Evolutionary conservation across 768 basidiomycete genomes (phyloP), one percentile per base, ranked within the genome.

Genomic region (Termitomyces sp.): DNA sequence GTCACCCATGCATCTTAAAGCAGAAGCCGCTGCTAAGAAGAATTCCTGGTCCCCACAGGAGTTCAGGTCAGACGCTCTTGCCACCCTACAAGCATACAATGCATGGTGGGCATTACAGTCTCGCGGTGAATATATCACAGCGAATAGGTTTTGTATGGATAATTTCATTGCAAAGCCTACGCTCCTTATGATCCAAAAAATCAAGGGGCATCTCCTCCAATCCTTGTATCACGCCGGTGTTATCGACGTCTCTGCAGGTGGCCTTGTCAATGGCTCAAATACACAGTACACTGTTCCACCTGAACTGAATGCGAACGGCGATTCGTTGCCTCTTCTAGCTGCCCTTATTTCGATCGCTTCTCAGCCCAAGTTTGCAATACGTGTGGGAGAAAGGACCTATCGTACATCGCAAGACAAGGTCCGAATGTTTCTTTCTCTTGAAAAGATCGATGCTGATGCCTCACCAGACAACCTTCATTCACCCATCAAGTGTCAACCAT

Each of bases 151-250:
- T 72, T 89, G 87, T 70, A 66, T 73, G 40, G 87, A 93, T 35
- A 97, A 96, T 69, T 97, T 96, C 78, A 77, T 97, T 53, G 84
- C 87, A 27, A 92, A 90, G 66, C 85, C 90, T n/a, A 92, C 90
- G 0, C 71, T 97, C 49, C 72, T 92, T 19, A 77, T 86, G 68
- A 89, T 97, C 49, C 82, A 88, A 62, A 90, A 89, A 73, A 82
- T 94, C 66, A 89, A 90, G 70, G 74, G 72, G 2, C 92, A 95
- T 60, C 74, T 98, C 32, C 69, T 95, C 38, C 85, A 87, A 65
- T 79, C 89, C 1, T 74, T 97, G 53, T 86, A 90, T 64, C 80
- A 85, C 57, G 85, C 86, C 16, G 94, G 95, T 17, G 85, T 94
- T 35, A 85, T 97, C 46, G 84, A 88, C 50, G 83, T 92, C 42